Conservation (phyloP, 2,329 filamentous ascomycete genomes). For the Plenodomus tracheiphilus region DNA sequence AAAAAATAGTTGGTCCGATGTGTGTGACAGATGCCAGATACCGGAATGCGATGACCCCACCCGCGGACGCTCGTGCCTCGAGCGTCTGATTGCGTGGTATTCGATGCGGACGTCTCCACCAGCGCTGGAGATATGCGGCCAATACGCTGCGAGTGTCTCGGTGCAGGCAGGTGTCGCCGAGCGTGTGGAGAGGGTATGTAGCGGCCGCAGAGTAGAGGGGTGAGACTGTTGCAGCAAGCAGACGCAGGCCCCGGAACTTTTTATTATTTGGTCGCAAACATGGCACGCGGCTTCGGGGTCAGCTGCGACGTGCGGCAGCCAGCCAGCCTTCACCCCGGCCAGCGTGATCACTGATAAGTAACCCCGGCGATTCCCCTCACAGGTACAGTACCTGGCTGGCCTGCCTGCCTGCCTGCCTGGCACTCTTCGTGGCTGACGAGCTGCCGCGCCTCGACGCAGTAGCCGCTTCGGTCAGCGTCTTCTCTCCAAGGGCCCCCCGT, state of each 20-base stretch:
- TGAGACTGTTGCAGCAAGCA: slow-evolving; percentile 11
- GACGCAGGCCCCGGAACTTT: slow-evolving; percentile 18
- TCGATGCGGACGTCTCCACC: slow-evolving; percentile 14
- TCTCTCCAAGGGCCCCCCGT: slow-evolving; percentile 11
- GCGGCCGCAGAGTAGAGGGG: slow-evolving; percentile 2
- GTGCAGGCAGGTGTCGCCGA: slow-evolving; percentile 1
- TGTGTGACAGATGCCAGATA: slow-evolving; percentile 22
- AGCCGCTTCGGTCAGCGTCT: slow-evolving; percentile 8
- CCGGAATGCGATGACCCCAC: slow-evolving; percentile 33
- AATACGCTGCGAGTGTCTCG: slow-evolving; percentile 16
- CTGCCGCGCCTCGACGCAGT: slow-evolving; percentile 12
- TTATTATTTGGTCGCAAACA: slow-evolving; percentile 23
- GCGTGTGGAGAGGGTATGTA: too few species aligned
- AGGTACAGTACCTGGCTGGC: slow-evolving; percentile 14
- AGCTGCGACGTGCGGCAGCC: slow-evolving; percentile 12
- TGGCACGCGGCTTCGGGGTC: slow-evolving; percentile 27
- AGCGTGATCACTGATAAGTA: slow-evolving; percentile 27
- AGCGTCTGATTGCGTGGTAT: slow-evolving; percentile 16
- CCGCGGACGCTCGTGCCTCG: slow-evolving; percentile 22
- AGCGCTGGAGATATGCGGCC: slow-evolving; percentile 18
- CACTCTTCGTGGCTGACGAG: slow-evolving; percentile 21
- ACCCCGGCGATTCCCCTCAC: slow-evolving; percentile 13
- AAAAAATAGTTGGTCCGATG: slow-evolving; percentile 17
- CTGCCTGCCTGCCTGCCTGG: neutral
- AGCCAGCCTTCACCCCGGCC: slow-evolving; percentile 17